Base-by-base conservation (phyloP, 2,329 filamentous ascomycete species). In the Ilyonectria mors-panacis region DNA sequence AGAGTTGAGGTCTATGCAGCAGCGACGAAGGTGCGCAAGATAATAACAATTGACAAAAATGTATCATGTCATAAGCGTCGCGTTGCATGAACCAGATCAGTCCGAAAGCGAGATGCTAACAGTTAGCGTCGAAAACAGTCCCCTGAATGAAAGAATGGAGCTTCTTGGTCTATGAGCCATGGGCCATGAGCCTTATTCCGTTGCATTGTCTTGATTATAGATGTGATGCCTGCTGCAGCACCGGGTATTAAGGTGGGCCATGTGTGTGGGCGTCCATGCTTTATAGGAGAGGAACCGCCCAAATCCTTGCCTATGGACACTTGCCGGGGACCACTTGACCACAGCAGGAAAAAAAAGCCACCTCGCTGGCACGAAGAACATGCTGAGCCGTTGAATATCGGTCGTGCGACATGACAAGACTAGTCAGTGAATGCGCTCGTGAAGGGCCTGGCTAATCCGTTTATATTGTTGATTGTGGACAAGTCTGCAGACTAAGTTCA, bases 31-130 rank as follows among this genome's bases (percentile, higher is more conserved):
- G 53, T 51, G 57, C 30, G 44, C 35, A 53, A 53, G 23, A 50
- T 44, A 51, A 53, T 65, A n/a, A n/a, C 57, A 60, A 57, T 57
- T 55, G 44, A 35, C 28, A 51, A 54, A 35, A 63, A 30, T 60
- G 63, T 66, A 68, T 65, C 59, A 64, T 70, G 68, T 70, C 65
- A 70, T 74, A 69, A 73, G n/a, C 70, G 58, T 73, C 60, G 62
- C 51, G 35, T 51, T 45, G 53, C 53, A n/a, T n/a, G 47, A 37
- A 61, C 44, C 44, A 44, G 57, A 57, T 61, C 56, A 56, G 56
- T 61, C 63, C 63, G 51, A 47, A 65, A 61, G 63, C 47, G 57
- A 57, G 63, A 55, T 65, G 53, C 45, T 65, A 61, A 55, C 57
- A 53, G 35, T 39, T 65, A 65, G 63, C 58, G 63, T 53, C 57